Evolutionary conservation across 2,329 filamentous ascomycete species (phyloP).

Genomic region (Herpotrichia juniperi): DNA sequence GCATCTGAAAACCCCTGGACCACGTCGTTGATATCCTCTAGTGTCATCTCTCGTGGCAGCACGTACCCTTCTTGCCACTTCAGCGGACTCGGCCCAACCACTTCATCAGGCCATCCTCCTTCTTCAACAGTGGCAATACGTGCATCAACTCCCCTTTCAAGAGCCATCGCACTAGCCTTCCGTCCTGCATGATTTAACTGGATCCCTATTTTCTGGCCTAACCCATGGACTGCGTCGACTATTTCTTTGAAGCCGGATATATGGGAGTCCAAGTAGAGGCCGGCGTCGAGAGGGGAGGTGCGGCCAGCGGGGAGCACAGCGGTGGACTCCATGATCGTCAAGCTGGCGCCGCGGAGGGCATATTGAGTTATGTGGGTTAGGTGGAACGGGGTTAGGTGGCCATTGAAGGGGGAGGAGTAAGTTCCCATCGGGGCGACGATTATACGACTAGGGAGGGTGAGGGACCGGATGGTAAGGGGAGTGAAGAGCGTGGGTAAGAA

Average conservation of each 20-base stretch:
- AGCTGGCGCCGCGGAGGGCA: constrained; percentile 22
- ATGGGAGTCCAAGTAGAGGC: constrained; percentile 22
- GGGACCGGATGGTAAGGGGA: constrained; percentile 22
- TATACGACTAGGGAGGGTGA: constrained; percentile 23
- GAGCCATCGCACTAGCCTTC: constrained; percentile 20
- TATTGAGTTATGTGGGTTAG: constrained; percentile 24
- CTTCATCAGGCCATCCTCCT: constrained; percentile 26
- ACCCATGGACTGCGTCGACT: constrained; percentile 20
- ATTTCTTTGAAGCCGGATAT: constrained; percentile 19
- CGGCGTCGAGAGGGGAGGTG: constrained; percentile 20
- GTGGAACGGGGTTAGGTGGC: constrained; percentile 23
- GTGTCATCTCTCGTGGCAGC: not conserved
- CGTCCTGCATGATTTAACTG: constrained; percentile 27
- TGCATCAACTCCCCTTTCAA: constrained; percentile 10
- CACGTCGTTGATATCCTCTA: constrained; percentile 59
- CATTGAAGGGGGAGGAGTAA: constrained; percentile 22
- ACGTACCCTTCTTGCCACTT: not conserved
- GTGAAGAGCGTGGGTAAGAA: constrained; percentile 15
- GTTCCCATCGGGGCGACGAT: constrained; percentile 28
- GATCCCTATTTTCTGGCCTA: constrained; percentile 14
- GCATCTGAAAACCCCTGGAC: constrained; percentile 67
- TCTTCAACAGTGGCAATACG: constrained; percentile 14
- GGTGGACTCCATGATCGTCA: constrained; percentile 26
- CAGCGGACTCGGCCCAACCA: constrained; percentile 21
- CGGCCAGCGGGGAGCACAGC: constrained; percentile 22